Evolutionary conservation across 257 asterid species (phyloP).

Genomic region (Lycium ferocissimum): DNA sequence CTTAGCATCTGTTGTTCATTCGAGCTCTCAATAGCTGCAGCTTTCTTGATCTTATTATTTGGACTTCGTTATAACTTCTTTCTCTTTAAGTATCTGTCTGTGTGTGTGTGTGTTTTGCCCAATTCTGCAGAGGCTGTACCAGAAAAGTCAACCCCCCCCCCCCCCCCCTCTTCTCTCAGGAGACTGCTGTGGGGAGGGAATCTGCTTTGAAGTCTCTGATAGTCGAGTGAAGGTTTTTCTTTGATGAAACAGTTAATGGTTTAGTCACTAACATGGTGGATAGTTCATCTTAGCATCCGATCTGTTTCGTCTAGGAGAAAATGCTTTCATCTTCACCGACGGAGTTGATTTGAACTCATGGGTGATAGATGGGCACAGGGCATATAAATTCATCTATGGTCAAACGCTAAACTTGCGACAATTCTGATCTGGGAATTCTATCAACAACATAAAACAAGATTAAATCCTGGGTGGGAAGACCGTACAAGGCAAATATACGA

Average conservation of each 20-base stretch:
- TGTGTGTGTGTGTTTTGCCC: not conserved
- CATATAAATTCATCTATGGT: not conserved
- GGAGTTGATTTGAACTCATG: not conserved
- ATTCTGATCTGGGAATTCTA: not conserved
- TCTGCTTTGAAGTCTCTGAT: not conserved
- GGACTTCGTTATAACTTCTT: not conserved
- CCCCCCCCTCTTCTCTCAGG: not conserved
- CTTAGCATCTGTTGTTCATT: not conserved
- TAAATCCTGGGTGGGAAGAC: not conserved
- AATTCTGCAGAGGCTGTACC: not conserved
- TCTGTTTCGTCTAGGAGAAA: not conserved
- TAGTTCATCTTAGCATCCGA: not conserved
- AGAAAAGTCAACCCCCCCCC: not conserved
- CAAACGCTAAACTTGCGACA: not conserved
- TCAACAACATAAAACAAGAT: not conserved
- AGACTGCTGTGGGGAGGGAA: not conserved
- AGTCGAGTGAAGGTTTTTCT: not conserved
- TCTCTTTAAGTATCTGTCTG: not conserved
- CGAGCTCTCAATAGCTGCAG: not conserved
- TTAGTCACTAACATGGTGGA: not conserved
- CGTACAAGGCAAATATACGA: not conserved
- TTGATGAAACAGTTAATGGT: not conserved
- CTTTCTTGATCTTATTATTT: not conserved
- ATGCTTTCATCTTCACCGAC: not conserved
- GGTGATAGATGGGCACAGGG: not conserved